A percentile compares a stretch with the other conserved stretches of the same genome.
Evolutionary conservation across 2,329 filamentous ascomycete species (phyloP).

Genomic region (Alternaria alternata): DNA sequence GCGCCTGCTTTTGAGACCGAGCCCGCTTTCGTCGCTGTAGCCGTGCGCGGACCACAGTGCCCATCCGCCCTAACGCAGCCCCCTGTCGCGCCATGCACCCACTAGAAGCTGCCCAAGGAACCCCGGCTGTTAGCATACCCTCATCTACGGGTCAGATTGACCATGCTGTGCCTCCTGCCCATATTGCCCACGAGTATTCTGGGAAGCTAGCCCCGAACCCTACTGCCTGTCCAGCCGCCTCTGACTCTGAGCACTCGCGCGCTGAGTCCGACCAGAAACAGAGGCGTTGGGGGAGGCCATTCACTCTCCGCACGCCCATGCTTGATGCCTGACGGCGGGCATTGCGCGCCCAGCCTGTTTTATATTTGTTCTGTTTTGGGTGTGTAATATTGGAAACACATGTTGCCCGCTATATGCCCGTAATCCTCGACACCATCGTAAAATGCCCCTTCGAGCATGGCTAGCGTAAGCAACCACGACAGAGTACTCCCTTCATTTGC

Average conservation of each 20-base stretch:
- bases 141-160: constrained; percentile 39
- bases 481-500: constrained; percentile 20
- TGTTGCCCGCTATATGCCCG: constrained; percentile 34
- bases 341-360: constrained; percentile 14
- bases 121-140: constrained; percentile 35
- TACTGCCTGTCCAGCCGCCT: constrained; percentile 4
- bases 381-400: constrained; percentile 18
- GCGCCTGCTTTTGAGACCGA: constrained; percentile 31
- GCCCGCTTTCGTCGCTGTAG: constrained; percentile 15
- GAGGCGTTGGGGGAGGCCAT: background rate
- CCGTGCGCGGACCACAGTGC: constrained; percentile 29
- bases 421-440: constrained; percentile 19
- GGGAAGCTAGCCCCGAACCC: constrained; percentile 24
- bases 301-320: background rate
- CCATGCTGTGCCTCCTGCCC: constrained; percentile 30
- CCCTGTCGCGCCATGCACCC: constrained; percentile 32
- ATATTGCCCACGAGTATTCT: constrained; percentile 30
- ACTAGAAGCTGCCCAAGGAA: constrained; percentile 25
- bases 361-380: constrained; percentile 17
- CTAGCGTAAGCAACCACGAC: constrained; percentile 20
- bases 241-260: background rate
- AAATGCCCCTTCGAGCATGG: constrained; percentile 6
- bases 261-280: background rate
- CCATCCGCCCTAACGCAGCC: constrained; percentile 12
- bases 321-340: constrained; percentile 13